A percentile compares a stretch with the other conserved stretches of the same genome.
These are phyloP conservation scores for Eucalyptus coolabah DNA, from an alignment of 345 rosid species.

Conservation along the genomic window DNA sequence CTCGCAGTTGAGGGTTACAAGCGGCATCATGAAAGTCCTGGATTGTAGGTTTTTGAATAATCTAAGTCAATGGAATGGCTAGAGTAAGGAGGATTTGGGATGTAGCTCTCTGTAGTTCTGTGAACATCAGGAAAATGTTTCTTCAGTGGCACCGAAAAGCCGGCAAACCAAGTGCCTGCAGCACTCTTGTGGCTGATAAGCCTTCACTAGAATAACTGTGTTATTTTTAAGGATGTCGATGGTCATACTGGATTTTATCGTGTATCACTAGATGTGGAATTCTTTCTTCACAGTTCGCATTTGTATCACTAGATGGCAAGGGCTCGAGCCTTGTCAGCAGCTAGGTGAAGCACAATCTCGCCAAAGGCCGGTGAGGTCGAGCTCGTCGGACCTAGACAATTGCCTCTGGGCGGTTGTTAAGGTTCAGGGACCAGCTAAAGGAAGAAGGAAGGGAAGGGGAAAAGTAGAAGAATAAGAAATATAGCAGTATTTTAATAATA, in stretches of 20 bases:
- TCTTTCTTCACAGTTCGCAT: neutral
- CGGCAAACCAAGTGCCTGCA: neutral
- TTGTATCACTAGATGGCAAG: neutral
- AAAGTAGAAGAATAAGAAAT: no score
- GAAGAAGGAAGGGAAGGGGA: no score
- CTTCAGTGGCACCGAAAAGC: neutral
- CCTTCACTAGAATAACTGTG: neutral
- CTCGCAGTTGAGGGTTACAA: neutral
- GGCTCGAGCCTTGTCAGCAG: neutral
- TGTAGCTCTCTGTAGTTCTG: neutral
- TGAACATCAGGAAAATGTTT: neutral
- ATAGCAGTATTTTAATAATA: no score
- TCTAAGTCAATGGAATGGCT: neutral
- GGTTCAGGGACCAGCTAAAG: rapidly evolving
- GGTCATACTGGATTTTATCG: neutral
- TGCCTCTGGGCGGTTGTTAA: rapidly evolving
- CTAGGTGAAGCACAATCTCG: neutral
- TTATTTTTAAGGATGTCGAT: neutral
- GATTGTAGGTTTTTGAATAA: neutral
- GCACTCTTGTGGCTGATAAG: neutral
- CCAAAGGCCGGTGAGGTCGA: neutral
- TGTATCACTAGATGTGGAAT: neutral
- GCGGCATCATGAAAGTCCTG: neutral
- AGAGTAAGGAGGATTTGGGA: neutral
- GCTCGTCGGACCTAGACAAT: neutral